These are phyloP conservation scores for Candida argentea DNA, from an alignment of 805 yeast genomes.

Conservation along the genomic window DNA sequence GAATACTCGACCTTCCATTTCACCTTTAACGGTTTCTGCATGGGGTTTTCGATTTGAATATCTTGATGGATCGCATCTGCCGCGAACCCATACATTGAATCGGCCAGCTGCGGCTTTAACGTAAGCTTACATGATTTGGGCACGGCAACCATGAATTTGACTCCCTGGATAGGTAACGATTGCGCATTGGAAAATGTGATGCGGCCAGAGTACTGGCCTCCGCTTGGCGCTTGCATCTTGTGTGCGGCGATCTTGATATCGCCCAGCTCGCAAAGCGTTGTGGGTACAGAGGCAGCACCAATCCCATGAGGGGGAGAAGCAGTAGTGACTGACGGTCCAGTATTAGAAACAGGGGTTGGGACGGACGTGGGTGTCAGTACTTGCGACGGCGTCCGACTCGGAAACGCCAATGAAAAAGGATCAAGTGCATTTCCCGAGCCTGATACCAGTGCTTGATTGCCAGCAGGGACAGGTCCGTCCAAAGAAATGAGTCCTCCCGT, in stretches of 20 bases:
- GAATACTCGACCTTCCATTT: slow-evolving; percentile 65
- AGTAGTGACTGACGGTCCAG: neutral
- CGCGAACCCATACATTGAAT: slow-evolving; percentile 37
- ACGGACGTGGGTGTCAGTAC: slow-evolving; percentile 29
- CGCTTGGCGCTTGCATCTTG: slow-evolving; percentile 23
- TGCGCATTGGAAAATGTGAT: slow-evolving; percentile 44
- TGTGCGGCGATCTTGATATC: slow-evolving; percentile 41
- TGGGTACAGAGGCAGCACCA: slow-evolving; percentile 6
- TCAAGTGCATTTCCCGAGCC: slow-evolving; percentile 10
- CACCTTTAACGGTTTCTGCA: slow-evolving; percentile 41
- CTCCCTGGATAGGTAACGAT: slow-evolving; percentile 32
- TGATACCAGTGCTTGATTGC: slow-evolving; percentile 5
- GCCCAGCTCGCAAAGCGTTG: slow-evolving; percentile 27
- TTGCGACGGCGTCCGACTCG: slow-evolving; percentile 27
- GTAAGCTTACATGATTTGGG: slow-evolving; percentile 52
- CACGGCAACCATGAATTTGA: slow-evolving; percentile 60
- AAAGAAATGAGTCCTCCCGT: slow-evolving; percentile 42
- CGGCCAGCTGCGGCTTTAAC: slow-evolving; percentile 54
- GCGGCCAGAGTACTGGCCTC: slow-evolving; percentile 30
- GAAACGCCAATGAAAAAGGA: slow-evolving; percentile 29
- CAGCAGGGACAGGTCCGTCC: slow-evolving; percentile 11
- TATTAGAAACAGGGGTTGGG: slow-evolving; percentile 15
- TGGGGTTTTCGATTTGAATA: slow-evolving; percentile 27
- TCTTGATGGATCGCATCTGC: slow-evolving; percentile 45
- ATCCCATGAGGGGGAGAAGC: slow-evolving; percentile 12